Evolutionary conservation across 495 filamentous ascomycete species (phyloP), one percentile per base, ranked within the genome.

Genomic region (Neurospora pannonica): DNA sequence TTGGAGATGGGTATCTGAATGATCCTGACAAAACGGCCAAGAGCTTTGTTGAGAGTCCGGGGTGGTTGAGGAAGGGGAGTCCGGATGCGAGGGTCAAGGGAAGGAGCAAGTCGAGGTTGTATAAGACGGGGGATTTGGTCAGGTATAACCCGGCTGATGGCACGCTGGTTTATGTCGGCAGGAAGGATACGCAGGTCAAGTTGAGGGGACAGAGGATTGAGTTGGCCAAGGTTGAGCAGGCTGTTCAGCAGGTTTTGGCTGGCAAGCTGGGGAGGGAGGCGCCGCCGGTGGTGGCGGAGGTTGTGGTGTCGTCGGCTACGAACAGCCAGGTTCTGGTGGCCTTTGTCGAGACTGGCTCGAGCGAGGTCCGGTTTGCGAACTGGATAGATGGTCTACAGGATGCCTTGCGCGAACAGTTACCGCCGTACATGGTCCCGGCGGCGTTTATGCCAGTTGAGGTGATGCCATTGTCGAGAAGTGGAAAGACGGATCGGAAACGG

Each of bases 1-100:
- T 88, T 1, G 79, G 74, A 0, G n/a, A 89, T 73, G 93, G 92
- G 2, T 96, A 96, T 74, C 84, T 93, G 43, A 93, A 93, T 71
- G 84, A 89, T 4, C 85, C 88, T 3, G 88, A 90, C 70, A 80
- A 89, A 38, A 92, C 88, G 0, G 75, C 78, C 5, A 84, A 87
- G 72, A 79, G 81, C 19, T 92, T 92, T 70, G 73, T 89, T 13
- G 69, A 75, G 38, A 72, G 37, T 19, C 78, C 39, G 39, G 42
- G 42, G 42, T 43, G 42, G 42, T n/a, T 43, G 42, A 43, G 8
- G 19, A 43, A 0, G 19, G 42, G 42, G 1, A 43, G 42, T 43
- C 42, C 42, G 7, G 42, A 43, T 43, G 42, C 19, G 42, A 43
- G 0, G 19, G 42, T 43, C 0, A 43, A n/a, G 42, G 42, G 42